Conservation (phyloP, 2,329 filamentous ascomycete genomes). For the Thermothelomyces thermophilus region DNA sequence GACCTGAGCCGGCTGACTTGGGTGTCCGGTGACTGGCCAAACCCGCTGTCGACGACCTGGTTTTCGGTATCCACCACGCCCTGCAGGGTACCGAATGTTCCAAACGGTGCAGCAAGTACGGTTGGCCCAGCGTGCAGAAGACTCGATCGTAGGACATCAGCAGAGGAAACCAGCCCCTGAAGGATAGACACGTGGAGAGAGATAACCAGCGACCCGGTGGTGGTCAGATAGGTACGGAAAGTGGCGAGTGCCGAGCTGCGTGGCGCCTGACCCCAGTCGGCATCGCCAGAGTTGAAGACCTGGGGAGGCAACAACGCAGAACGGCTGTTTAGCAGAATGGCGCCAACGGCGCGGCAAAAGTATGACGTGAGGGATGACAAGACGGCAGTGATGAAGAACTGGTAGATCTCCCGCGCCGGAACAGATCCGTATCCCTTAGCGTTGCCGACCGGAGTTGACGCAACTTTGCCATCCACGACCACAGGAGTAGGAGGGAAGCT, state of each 20-base stretch:
- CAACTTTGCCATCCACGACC: constrained; percentile 30
- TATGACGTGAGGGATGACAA: constrained; percentile 43
- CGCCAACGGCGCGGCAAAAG: constrained; percentile 43
- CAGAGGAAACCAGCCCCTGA: constrained; percentile 41
- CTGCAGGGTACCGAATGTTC: constrained; percentile 40
- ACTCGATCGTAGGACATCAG: constrained; percentile 37
- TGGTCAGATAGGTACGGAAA: constrained; percentile 49
- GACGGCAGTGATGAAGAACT: constrained; percentile 48
- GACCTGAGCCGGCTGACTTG: constrained; percentile 40
- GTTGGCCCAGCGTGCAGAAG: constrained; percentile 37
- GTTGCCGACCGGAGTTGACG: constrained; percentile 26
- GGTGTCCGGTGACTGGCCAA: constrained; percentile 47
- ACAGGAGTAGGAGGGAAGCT: constrained; percentile 26
- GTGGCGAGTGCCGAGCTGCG: constrained; percentile 39
- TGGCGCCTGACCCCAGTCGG: constrained; percentile 22
- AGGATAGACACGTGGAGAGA: constrained; percentile 43
- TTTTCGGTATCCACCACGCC: constrained; percentile 32
- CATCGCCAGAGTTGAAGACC: constrained; percentile 27
- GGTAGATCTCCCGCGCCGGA: constrained; percentile 42
- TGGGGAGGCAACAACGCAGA: constrained; percentile 42
- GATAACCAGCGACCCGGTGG: constrained; percentile 47
- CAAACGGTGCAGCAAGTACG: constrained; percentile 50
- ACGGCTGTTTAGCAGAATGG: constrained; percentile 47
- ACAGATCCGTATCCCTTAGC: constrained; percentile 31
- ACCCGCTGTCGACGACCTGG: constrained; percentile 31